These are phyloP conservation scores for Ochetophila trinervis DNA, from an alignment of 306 rosid genomes.

Conservation along the genomic window DNA sequence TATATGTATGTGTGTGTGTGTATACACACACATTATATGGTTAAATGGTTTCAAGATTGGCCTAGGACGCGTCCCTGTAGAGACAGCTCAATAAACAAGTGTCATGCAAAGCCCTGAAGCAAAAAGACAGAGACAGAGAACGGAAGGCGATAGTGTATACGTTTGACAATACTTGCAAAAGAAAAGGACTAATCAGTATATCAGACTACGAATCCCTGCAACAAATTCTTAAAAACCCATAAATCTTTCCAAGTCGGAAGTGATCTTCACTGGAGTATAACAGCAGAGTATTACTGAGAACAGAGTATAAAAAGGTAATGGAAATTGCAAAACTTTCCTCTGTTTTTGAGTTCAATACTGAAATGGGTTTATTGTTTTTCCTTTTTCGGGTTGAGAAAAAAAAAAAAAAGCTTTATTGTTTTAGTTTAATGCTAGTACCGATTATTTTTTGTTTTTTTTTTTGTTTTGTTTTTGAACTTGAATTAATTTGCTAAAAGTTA, in stretches of 20 bases:
- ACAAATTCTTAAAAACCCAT: constrained; percentile 10
- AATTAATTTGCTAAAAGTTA: constrained; percentile 7
- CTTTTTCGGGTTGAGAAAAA: no score
- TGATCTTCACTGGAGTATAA: no score
- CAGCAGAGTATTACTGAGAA: no score
- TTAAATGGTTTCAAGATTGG: no score
- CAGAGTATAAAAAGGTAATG: constrained; percentile 11
- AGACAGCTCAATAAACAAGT: constrained; percentile 25
- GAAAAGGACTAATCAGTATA: constrained; percentile 7
- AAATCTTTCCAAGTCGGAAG: background rate
- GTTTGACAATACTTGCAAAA: constrained; percentile 21
- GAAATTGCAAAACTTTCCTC: constrained; percentile 19
- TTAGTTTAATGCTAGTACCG: no score
- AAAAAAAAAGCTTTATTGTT: no score
- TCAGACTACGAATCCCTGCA: constrained; percentile 12
- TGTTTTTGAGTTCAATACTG: constrained; percentile 3
- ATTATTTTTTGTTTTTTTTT: background rate
- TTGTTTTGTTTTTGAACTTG: constrained; percentile 4
- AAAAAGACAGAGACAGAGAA: constrained; percentile 18
- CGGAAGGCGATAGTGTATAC: background rate
- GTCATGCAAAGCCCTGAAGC: constrained; percentile 17
- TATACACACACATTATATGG: no score
- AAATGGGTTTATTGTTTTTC: background rate
- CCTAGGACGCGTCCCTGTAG: constrained; percentile 16
- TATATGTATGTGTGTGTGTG: background rate